Conservation (phyloP, 169 alveolate genomes). For the Plasmodium gonderi region DNA sequence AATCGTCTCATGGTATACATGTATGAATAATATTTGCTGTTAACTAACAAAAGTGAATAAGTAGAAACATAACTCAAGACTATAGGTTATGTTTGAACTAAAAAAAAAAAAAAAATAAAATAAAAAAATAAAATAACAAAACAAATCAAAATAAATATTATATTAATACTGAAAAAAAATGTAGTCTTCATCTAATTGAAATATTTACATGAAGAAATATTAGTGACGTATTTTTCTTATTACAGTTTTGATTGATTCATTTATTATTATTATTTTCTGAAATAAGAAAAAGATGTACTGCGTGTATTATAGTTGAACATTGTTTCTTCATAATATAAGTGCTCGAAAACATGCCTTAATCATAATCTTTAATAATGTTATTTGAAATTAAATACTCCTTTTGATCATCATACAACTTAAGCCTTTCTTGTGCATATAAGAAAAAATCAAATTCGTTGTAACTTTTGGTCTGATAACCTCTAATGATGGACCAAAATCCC, state of each 20-base stretch:
- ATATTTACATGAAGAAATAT: neutral
- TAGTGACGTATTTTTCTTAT: neutral
- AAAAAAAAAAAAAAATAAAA: constrained; percentile 9
- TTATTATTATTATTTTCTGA: neutral
- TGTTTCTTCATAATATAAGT: neutral
- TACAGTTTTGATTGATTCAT: neutral
- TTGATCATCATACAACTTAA: constrained; percentile 52
- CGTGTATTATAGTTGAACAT: neutral
- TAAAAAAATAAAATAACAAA: neutral
- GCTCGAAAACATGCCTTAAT: neutral
- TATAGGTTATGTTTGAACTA: constrained; percentile 6
- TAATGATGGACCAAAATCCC: constrained; percentile 84
- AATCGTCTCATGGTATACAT: neutral
- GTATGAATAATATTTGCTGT: neutral
- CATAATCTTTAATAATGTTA: constrained; percentile 48
- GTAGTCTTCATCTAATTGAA: neutral
- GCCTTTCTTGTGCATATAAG: constrained; percentile 70
- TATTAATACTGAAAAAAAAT: constrained; percentile 10
- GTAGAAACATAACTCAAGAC: neutral
- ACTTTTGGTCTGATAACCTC: constrained; percentile 67
- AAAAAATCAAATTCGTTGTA: constrained; percentile 78
- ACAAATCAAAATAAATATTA: constrained; percentile 5
- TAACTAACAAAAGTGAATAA: neutral
- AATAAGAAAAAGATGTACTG: neutral
- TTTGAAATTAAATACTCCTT: constrained; percentile 40